Evolutionary conservation across 2,329 filamentous ascomycete genomes (phyloP), one percentile per base, ranked within the genome.

Genomic region (Hypoxylon sp.): DNA sequence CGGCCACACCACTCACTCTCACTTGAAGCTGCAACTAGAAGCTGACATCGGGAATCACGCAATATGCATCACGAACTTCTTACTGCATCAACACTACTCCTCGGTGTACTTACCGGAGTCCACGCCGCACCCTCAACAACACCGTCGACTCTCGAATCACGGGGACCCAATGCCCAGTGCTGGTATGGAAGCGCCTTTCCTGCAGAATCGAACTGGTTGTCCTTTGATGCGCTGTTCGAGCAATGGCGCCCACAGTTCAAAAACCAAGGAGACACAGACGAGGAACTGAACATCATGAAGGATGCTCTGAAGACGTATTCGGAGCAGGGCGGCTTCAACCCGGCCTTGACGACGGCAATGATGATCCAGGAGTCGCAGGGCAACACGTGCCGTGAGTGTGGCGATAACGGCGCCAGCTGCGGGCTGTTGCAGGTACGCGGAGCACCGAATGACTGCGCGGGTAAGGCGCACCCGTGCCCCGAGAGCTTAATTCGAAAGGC

Each of bases 111-210:
- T 5, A 48, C 37, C 6, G 24, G 26, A 13, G 55, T 57, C 33
- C 17, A 46, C 8, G 63, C 57, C 29, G 63, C 57, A 11, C 63
- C 57, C 9, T 17, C 39, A 35, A 3, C 50, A 37, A 24, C 60
- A 5, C 5, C 29, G 8, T 5, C 24, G 33, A 14, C 14, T 10
- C 35, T 47, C 26, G 47, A 61, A 22, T 14, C 57, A 11, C 48
- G 58, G 29, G 29, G 29, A 8, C 13, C 46, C 4, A 51, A 35
- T 19, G 14, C 54, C 10, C n/a, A 58, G 29, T 58, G 59, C 59
- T 67, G 53, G 53, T 67, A 59, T 37, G 64, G 59, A 31, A 63
- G 3, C 39, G 47, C 33, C 11, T 67, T 67, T 31, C 64, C 64
- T 9, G 37, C 59, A 14, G 37, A 54, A 17, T 50, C 59, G 11